A percentile compares a stretch with the other conserved stretches of the same genome.
phyloP scores from a whole-genome alignment of 1,139 yeast species.

The Trichomonascaceae sp. region DNA sequence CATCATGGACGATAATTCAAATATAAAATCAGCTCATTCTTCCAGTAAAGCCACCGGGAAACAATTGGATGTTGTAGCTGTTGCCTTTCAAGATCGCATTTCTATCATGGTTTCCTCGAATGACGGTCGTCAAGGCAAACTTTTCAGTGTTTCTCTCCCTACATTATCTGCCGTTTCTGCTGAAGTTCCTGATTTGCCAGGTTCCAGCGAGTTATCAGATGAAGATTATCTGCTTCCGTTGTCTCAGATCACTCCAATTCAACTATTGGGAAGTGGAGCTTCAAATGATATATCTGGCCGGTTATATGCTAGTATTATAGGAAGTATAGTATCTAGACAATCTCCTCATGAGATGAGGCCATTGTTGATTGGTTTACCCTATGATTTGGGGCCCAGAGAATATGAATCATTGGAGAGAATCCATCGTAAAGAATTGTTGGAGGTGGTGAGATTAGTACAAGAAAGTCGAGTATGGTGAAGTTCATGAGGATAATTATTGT shows the following conservation, averaged over 20 bases:
- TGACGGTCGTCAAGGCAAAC: slow-evolving; percentile 27
- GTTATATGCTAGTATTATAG: slow-evolving; percentile 34
- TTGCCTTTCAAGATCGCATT: slow-evolving; percentile 32
- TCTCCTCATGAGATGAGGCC: slow-evolving; percentile 32
- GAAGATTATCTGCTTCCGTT: slow-evolving; percentile 27
- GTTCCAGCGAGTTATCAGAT: neutral
- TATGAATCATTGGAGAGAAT: slow-evolving; percentile 20
- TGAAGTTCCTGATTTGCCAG: slow-evolving; percentile 7
- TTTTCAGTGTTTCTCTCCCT: slow-evolving; percentile 17
- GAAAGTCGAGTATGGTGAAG: slow-evolving; percentile 31
- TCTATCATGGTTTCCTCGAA: slow-evolving; percentile 30
- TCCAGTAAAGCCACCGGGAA: slow-evolving; percentile 13
- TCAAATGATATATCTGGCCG: slow-evolving; percentile 26
- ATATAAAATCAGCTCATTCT: slow-evolving; percentile 1
- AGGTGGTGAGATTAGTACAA: slow-evolving; percentile 30
- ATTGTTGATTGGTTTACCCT: slow-evolving; percentile 34
- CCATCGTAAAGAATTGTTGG: slow-evolving; percentile 31
- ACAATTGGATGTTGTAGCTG: slow-evolving; percentile 29
- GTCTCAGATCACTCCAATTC: slow-evolving; percentile 32
- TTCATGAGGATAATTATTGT: neutral
- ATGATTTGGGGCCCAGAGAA: slow-evolving; percentile 28
- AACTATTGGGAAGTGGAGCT: slow-evolving; percentile 30
- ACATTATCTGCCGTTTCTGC: slow-evolving; percentile 5
- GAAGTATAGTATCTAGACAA: slow-evolving; percentile 32
- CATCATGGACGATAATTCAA: neutral